Base-by-base conservation (phyloP, 208 protist species). In the Leishmania amazonensis region DNA sequence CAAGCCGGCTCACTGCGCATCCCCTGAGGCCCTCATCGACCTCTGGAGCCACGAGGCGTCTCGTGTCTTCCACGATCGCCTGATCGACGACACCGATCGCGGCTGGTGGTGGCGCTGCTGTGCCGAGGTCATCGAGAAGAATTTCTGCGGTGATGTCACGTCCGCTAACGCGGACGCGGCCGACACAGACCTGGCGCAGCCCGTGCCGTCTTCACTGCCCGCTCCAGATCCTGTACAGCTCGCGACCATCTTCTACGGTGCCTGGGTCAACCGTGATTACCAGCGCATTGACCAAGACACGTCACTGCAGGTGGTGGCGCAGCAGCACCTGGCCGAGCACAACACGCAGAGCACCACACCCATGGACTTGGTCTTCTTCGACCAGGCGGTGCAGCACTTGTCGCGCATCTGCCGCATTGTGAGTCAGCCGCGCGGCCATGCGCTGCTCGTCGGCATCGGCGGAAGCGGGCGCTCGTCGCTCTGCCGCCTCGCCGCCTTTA, bases 321-420 rank as follows among this genome's bases (percentile, higher is more conserved):
- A 93, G 21, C 90, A 98, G 75, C 98, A 96, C 83, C 86, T 99
- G 51, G 86, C 92, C 42, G 94, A 98, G 78, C 99, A 99, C 89
- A 99, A 99, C 79, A 73, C 94, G 78, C 91, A 96, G 79, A 91
- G 80, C 84, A 87, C 95, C 28, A 93, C 91, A 4, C 65, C 92
- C 38, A 91, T 98, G 84, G 83, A 99, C 49, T 90, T 99, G 9
- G 98, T 99, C 70, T 98, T 99, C 78, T 99, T 99, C 87, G 90
- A 91, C 51, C 96, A 99, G 73, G 98, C 98, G 6, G 91, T 99
- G 65, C 91, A 98, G 79, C 99, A 99, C 85, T 86, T 99, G 8
- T 94, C 97, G 6, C 94, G 99, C 67, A 97, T 99, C 73, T 98
- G 93, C 78, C 96, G 99, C 62, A 95, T 99, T 51, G 85, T 99